Percentiles rank a stretch among this genome's conserved stretches.
Conservation (phyloP, 805 yeast genomes). For the Barnettozyma populi region DNA sequence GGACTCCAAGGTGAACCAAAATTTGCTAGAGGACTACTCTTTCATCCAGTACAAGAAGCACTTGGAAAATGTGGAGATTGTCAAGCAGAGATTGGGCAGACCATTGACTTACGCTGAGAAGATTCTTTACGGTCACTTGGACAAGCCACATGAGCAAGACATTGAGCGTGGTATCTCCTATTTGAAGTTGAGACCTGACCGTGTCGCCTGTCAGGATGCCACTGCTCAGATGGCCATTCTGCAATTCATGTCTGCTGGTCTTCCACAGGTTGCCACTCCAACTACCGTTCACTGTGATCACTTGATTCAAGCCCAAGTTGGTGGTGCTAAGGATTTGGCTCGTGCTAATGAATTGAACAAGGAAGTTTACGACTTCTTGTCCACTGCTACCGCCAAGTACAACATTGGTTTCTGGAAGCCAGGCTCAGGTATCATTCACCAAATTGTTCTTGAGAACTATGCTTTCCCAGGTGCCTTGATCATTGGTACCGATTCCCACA, state of each 20-base stretch:
- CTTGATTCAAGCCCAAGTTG: constrained; percentile 91
- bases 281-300: constrained; percentile 98
- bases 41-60: constrained; percentile 90
- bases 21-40: constrained; percentile 75
- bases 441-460: constrained; percentile 92
- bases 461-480: constrained; percentile 96
- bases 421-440: constrained; percentile 98
- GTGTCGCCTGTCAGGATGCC: constrained; percentile 99
- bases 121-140: constrained; percentile 90
- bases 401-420: constrained; percentile 99
- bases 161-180: constrained; percentile 85
- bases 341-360: constrained; percentile 85
- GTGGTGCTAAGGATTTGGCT: constrained; percentile 79
- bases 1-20: constrained; percentile 76
- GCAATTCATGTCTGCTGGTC: constrained; percentile 94
- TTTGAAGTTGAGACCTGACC: constrained; percentile 91
- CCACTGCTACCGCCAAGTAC: constrained; percentile 88
- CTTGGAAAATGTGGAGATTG: constrained; percentile 81
- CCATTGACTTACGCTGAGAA: constrained; percentile 96
- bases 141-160: constrained; percentile 83
- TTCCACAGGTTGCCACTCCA: constrained; percentile 88
- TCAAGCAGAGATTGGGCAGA: constrained; percentile 72
- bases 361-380: constrained; percentile 90
- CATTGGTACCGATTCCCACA: constrained; percentile 96
- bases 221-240: constrained; percentile 97